Evolutionary conservation across 345 rosid species (phyloP), one percentile per base, ranked within the genome.

Genomic region (Salix exigua): DNA sequence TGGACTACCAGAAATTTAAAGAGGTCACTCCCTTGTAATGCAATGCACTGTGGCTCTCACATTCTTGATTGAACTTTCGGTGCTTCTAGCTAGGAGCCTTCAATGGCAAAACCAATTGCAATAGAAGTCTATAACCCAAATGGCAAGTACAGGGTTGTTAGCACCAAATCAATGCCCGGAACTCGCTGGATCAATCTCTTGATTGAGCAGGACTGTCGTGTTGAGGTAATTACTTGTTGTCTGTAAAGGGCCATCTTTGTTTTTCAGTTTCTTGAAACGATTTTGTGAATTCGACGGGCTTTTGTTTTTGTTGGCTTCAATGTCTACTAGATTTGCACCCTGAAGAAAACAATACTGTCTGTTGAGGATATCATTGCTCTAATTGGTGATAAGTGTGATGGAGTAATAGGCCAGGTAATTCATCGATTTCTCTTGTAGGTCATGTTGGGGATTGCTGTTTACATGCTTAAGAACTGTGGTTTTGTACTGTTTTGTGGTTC

Each of bases 121-220:
- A 91, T 96, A 31, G 99, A 96, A 84, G 99, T 96, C 33, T 91
- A 91, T 80, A 96, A 96, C 69, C 97, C 99, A 6, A 93, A 72
- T 82, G 99, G 99, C 21, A 96, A 85, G 63, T 92, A 89, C 88
- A 89, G 99, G 85, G 98, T 96, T 16, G 86, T 96, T 31, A 93
- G 99, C 88, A 96, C 98, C 14, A 96, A 96, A 71, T 63, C 99
- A 38, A 96, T 96, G 99, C 98, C 99, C 8, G 97, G 99, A 28
- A 91, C 98, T 83, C 97, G 99, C 73, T 96, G 98, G 99, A 93
- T 96, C 84, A 91, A 96, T 73, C 96, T 96, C 89, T 76, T 96
- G 79, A 66, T 91, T 71, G 92, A 93, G 74, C 92, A 96, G 73
- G 99, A 91, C 48, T 91, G 96, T 83, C 96, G 98, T 4, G 88